Percentiles rank a stretch among this genome's conserved stretches.
phyloP scores from a whole-genome alignment of 2,329 filamentous ascomycete species.

The Chrysosporium keratinophilum region DNA sequence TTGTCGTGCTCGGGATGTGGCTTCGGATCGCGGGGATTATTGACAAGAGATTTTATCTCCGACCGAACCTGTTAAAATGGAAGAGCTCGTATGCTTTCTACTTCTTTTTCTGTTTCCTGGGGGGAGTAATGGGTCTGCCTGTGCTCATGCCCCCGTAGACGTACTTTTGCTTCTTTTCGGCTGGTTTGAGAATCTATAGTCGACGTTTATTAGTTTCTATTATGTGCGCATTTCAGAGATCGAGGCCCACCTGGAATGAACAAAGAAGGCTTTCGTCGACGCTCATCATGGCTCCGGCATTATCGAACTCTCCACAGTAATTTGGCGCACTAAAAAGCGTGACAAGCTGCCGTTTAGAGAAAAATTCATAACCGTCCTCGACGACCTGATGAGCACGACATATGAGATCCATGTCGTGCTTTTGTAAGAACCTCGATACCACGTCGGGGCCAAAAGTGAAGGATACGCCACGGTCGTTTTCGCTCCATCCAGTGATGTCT shows the following conservation, averaged over 20 bases:
- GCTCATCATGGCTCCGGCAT: slow-evolving; percentile 99
- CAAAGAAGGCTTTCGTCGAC: slow-evolving; percentile 97
- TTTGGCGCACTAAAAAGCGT: slow-evolving; percentile 97
- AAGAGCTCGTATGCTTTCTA: slow-evolving; percentile 62
- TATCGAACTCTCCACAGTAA: slow-evolving; percentile 99
- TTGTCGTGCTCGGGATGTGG: not conserved
- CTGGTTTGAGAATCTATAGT: slow-evolving; percentile 85
- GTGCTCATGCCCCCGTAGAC: slow-evolving; percentile 64
- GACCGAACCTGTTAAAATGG: slow-evolving; percentile 80
- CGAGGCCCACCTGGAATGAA: slow-evolving; percentile 76
- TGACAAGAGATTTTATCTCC: slow-evolving; percentile 54
- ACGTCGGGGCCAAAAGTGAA: slow-evolving; percentile 98
- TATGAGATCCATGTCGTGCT: slow-evolving; percentile 99
- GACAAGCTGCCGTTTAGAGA: slow-evolving; percentile 94
- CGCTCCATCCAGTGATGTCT: slow-evolving; percentile 97
- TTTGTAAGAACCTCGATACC: slow-evolving; percentile 92
- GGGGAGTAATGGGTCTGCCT: slow-evolving; percentile 59
- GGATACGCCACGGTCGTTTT: slow-evolving; percentile 96
- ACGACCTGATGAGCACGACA: slow-evolving; percentile 98
- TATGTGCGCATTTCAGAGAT: slow-evolving; percentile 1
- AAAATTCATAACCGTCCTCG: slow-evolving; percentile 98
- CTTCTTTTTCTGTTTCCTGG: slow-evolving; percentile 61
- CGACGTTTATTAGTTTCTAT: slow-evolving; percentile 14
- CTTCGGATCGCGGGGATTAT: slow-evolving; percentile 1
- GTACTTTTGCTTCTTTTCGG: slow-evolving; percentile 99